Evolutionary conservation across 1,139 yeast species (phyloP), one percentile per base, ranked within the genome.

Genomic region (Geotrichum phurueaensis): DNA sequence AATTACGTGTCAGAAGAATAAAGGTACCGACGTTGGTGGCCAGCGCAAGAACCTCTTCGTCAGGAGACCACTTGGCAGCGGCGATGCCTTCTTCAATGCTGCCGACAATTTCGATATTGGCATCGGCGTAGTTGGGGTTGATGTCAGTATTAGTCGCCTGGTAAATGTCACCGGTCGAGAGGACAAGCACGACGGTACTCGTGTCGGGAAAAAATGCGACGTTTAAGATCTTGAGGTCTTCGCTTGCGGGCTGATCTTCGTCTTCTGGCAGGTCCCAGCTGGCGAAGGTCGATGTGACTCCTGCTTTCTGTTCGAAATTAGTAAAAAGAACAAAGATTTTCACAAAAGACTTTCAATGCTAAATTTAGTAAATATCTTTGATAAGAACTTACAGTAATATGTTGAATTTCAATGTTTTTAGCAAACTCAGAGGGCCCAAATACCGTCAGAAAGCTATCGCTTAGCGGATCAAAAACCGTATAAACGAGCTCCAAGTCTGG

Each of bases 21-120:
- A 90, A 75, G 49, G 87, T 87, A 15, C 73, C 77, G 0, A 94
- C 60, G 10, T 57, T 55, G 0, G 76, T 71, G n/a, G 87, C 81
- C 22, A 95, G 68, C 1, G 86, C 84, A 63, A 94, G 76, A 0
- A 91, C 82, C 70, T 94, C 98, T 69, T 92, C 97, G 71, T 94
- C 98, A 3, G 88, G 86, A 9, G 96, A 87, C 99, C 99, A 95
- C 53, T 76, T 70, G 0, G 97, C 95, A 23, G 90, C 86, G 49
- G 75, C 71, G 18, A 92, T 76, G 0, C 94, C 95, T 50, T 79
- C 83, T 68, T 91, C 97, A 39, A 94, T 85, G 25, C 92, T 81
- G 0, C 98, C 98, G 7, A 88, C 94, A 61, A 92, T 86, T 69
- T 86, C 85, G 0, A 82, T 78, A 1, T 70, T 69, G 1, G 71